Base-by-base conservation (phyloP, 257 asterid species). In the Nicotiana paniculata region DNA sequence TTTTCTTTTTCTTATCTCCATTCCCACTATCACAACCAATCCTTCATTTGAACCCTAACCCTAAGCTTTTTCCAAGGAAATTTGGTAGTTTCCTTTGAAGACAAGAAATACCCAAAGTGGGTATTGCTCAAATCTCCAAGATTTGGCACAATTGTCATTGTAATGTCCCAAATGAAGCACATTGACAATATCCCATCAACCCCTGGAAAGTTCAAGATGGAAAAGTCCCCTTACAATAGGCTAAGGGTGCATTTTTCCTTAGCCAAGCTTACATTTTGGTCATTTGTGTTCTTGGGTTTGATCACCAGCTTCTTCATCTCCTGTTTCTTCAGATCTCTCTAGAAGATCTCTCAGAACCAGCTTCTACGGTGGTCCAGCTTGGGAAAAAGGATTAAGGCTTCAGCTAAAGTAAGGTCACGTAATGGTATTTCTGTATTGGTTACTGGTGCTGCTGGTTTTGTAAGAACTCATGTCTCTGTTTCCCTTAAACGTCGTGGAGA, bases 171-270 rank as follows among this genome's bases (percentile, higher is more conserved):
- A 85, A 90, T 90, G 97, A 92, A 89, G 97, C 97, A 92, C 94
- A 92, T 89, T 89, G 97, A 89, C 86, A 82, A 81, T 85, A 43
- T 85, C 82, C 97, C 97, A 46, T 90, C 97, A 69, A 90, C 97
- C 81, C 97, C 94, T 16, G 99, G 99, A 30, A 95, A 95, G 96
- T 93, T 91, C 91, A 95, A 95, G 95, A 93, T 93, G 97, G 99
- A 95, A 84, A 95, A 95, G 81, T 92, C 97, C 1, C 91, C 93
- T 0, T 91, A 91, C 83, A 88, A 85, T 68, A 88, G 97, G 87
- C 92, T 90, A 81, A 87, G 98, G 90, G 90, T 89, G 8, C 94
- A 92, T 85, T 91, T 90, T 39, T 91, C 98, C 63, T 76, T 95
- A 37, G 90, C 93, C 81, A 95, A 95, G 93, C 97, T 95, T 43